Evolutionary conservation across 2,329 filamentous ascomycete species (phyloP).

Genomic region (Trichoderma gracile): DNA sequence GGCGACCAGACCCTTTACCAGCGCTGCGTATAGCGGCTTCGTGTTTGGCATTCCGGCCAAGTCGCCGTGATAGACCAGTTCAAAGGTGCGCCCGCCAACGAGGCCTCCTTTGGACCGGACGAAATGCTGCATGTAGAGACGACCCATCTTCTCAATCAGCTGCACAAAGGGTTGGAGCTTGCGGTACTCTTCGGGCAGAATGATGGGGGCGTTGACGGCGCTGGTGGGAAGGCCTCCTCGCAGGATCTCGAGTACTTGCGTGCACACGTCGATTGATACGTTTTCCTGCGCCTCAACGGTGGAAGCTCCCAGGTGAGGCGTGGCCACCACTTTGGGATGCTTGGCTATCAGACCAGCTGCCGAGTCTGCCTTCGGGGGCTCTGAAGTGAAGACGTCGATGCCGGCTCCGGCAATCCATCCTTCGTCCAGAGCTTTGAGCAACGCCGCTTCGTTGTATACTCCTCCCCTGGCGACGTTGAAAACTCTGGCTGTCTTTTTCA

Average conservation of each 20-base stretch:
- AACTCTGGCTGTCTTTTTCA: slow-evolving; percentile 73
- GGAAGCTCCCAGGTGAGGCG: slow-evolving; percentile 77
- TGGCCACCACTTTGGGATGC: slow-evolving; percentile 73
- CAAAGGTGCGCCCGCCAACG: slow-evolving; percentile 67
- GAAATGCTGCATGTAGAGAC: slow-evolving; percentile 77
- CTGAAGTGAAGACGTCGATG: slow-evolving; percentile 76
- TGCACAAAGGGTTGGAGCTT: slow-evolving; percentile 75
- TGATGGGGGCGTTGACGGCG: slow-evolving; percentile 79
- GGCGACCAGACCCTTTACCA: slow-evolving; percentile 73
- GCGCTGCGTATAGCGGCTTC: slow-evolving; percentile 73
- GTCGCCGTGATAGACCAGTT: slow-evolving; percentile 75
- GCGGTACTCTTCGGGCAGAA: slow-evolving; percentile 76
- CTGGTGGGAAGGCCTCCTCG: slow-evolving; percentile 70
- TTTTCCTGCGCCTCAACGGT: slow-evolving; percentile 84
- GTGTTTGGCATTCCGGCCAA: slow-evolving; percentile 71
- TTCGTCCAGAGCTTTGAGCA: slow-evolving; percentile 68
- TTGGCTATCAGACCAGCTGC: slow-evolving; percentile 63
- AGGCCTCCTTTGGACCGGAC: slow-evolving; percentile 45
- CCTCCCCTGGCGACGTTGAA: slow-evolving; percentile 80
- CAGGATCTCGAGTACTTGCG: slow-evolving; percentile 74
- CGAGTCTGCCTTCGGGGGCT: slow-evolving; percentile 61
- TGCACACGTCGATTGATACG: slow-evolving; percentile 79
- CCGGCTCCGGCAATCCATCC: slow-evolving; percentile 75
- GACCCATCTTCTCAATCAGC: slow-evolving; percentile 77
- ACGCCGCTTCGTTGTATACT: slow-evolving; percentile 74